Percentiles rank a stretch among this genome's conserved stretches.
Conservation (phyloP, 768 basidiomycete genomes). For the Suillus hirtellus region DNA sequence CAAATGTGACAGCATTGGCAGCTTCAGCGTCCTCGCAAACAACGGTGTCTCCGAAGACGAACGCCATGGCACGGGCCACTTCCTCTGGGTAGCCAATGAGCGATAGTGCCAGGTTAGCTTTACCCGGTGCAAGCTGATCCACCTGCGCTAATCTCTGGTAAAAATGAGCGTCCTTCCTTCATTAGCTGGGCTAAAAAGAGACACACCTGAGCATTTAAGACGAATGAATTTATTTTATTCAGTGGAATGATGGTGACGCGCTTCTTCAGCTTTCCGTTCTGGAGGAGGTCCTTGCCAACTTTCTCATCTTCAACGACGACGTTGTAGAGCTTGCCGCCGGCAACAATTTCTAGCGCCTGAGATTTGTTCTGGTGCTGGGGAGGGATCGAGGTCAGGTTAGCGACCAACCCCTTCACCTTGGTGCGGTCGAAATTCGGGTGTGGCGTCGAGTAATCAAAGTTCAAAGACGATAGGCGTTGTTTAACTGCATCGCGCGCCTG, state of each 20-base stretch:
- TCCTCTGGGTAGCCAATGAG: slow-evolving; percentile 82
- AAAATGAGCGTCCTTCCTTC: not conserved
- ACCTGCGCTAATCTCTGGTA: slow-evolving; percentile 76
- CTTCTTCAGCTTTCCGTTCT: slow-evolving; percentile 76
- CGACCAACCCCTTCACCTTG: slow-evolving; percentile 91
- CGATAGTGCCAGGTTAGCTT: slow-evolving; percentile 85
- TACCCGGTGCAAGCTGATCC: slow-evolving; percentile 69
- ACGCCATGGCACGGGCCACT: slow-evolving; percentile 85
- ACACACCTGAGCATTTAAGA: slow-evolving; percentile 49
- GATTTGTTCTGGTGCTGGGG: slow-evolving; percentile 72
- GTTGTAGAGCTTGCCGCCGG: slow-evolving; percentile 87
- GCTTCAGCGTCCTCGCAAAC: slow-evolving; percentile 88
- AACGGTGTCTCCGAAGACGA: slow-evolving; percentile 90
- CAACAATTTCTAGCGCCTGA: slow-evolving; percentile 91
- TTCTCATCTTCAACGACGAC: slow-evolving; percentile 92
- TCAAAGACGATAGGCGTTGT: slow-evolving; percentile 65
- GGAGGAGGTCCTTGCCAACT: slow-evolving; percentile 81
- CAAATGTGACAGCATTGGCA: slow-evolving; percentile 88
- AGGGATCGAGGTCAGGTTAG: slow-evolving; percentile 78
- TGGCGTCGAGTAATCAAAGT: slow-evolving; percentile 83
- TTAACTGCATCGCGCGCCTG: slow-evolving; percentile 72
- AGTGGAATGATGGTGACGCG: slow-evolving; percentile 93
- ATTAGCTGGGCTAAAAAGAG: not conserved
- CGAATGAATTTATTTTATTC: slow-evolving; percentile 80
- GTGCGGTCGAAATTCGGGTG: slow-evolving; percentile 76